Percentiles rank a stretch among this genome's conserved stretches.
Evolutionary conservation across 352 stramenopile genomes (phyloP).

Genomic region (Phytopythium sindhum): DNA sequence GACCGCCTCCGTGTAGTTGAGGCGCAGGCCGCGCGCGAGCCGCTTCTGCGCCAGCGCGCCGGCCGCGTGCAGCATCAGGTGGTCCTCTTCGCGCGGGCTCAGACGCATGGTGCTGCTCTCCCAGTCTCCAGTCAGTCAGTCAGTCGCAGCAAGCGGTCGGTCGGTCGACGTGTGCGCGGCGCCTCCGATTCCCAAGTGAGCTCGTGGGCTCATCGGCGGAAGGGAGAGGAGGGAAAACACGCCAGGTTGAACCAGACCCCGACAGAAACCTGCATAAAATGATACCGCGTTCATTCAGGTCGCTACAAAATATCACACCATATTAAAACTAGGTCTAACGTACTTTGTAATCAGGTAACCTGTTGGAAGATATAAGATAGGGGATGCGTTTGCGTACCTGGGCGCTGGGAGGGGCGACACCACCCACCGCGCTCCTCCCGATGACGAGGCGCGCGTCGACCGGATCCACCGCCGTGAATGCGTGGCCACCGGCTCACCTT

Average conservation of each 20-base stretch:
- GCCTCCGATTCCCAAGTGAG: conserved; percentile 19
- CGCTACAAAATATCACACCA: background rate
- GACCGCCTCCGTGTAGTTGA: conserved; percentile 93
- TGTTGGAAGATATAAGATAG: background rate
- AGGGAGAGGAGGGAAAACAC: background rate
- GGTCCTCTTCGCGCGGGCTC: conserved; percentile 68
- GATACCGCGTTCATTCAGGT: conserved; percentile 1
- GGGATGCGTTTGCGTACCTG: background rate
- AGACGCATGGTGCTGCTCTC: conserved; percentile 35
- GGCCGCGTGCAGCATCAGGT: conserved; percentile 78
- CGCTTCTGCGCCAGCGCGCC: conserved; percentile 94
- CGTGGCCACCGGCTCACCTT: background rate
- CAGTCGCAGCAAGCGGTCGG: background rate
- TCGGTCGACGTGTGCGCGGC: conserved; percentile 8
- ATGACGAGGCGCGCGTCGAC: conserved; percentile 2
- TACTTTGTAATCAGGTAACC: background rate
- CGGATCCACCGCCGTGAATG: background rate
- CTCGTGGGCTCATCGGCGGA: background rate
- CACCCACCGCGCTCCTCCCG: background rate
- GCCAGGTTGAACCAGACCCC: background rate
- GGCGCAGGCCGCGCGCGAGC: conserved; percentile 85
- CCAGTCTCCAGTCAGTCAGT: background rate
- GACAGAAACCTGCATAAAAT: background rate
- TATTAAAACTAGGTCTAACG: background rate
- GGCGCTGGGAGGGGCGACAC: background rate